Conservation (phyloP, 2,329 filamentous ascomycete species). For the Bisporella sp. region DNA sequence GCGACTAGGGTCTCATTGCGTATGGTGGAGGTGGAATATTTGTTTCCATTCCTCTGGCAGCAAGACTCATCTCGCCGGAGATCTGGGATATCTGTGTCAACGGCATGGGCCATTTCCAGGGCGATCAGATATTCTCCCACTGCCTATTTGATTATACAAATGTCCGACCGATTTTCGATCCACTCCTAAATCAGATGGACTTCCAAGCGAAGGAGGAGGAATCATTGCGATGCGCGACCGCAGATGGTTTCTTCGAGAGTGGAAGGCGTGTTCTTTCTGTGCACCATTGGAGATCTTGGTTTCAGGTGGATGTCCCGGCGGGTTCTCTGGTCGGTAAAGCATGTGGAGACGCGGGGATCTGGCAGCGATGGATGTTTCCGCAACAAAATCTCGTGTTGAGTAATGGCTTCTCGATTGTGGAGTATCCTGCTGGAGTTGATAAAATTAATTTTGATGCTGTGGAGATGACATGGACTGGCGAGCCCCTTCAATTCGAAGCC, state of each 20-base stretch:
- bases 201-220: constrained; percentile 11
- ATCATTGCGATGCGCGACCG: neutral
- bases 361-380: constrained; percentile 36
- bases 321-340: constrained; percentile 11
- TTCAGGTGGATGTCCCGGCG: constrained; percentile 13
- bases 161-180: constrained; percentile 16
- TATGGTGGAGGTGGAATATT: constrained; percentile 24
- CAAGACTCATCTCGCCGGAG: constrained; percentile 3
- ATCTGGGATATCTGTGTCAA: constrained; percentile 15
- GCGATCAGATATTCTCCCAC: constrained; percentile 18
- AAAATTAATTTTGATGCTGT: constrained; percentile 22
- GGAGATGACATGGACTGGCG: constrained; percentile 32
- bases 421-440: constrained; percentile 15
- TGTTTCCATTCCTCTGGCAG: constrained; percentile 19
- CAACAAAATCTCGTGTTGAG: constrained; percentile 32
- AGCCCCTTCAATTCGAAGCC: constrained; percentile 36
- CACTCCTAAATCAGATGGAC: constrained; percentile 22
- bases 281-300: constrained; percentile 23
- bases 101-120: constrained; percentile 8
- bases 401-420: constrained; percentile 32
- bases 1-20: constrained; percentile 15
- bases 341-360: constrained; percentile 26
- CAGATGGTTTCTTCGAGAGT: constrained; percentile 18
- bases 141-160: constrained; percentile 15
- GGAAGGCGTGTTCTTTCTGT: constrained; percentile 17